phyloP scores from a whole-genome alignment of 202 grass and related monocot genomes.

The Musa balbisiana region DNA sequence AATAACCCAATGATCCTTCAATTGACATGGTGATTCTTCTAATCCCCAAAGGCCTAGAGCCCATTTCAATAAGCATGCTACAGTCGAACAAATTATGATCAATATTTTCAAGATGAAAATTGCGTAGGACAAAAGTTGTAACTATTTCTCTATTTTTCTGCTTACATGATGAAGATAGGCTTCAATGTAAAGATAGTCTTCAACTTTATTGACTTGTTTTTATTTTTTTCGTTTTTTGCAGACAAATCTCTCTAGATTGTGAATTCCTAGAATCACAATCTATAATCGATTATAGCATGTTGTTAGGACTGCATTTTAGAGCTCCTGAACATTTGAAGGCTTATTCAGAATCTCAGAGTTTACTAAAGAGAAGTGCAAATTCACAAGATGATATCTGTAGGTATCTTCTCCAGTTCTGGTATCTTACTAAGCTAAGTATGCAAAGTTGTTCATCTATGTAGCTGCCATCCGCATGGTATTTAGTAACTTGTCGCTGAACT shows the following conservation, averaged over 20 bases:
- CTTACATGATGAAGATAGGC: neutral
- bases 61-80: no score
- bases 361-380: constrained; percentile 39
- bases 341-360: constrained; percentile 34
- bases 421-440: constrained; percentile 12
- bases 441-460: constrained; percentile 6
- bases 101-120: no score
- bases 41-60: no score
- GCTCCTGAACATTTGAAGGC: constrained; percentile 75
- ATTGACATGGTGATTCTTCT: no score
- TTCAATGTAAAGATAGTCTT: constrained; percentile 8
- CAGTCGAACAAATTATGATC: no score
- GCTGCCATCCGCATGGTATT: neutral
- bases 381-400: constrained; percentile 37
- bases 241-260: constrained; percentile 91
- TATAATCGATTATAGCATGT: constrained; percentile 98
- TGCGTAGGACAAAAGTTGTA: neutral
- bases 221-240: constrained; percentile 37
- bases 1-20: no score
- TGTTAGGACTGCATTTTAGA: constrained; percentile 94
- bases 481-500: neutral
- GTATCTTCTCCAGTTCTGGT: constrained; percentile 16
- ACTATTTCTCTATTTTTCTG: neutral
- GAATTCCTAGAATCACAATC: constrained; percentile 96
- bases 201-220: constrained; percentile 7